phyloP scores from a whole-genome alignment of 2,329 filamentous ascomycete species.

The Xylariaceae sp. region DNA sequence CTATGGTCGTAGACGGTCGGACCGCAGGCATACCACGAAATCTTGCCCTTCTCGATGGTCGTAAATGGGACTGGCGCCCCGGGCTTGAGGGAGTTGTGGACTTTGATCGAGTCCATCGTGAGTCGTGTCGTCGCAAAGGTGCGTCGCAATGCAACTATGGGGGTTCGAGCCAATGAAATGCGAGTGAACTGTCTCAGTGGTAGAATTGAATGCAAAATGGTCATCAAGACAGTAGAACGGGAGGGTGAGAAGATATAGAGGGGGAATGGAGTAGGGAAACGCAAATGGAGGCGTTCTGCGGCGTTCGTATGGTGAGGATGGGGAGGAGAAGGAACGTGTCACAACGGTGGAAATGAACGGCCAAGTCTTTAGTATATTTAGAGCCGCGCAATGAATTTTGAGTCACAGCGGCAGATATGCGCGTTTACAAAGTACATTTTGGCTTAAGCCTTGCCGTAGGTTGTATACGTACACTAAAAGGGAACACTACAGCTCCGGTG shows the following conservation, averaged over 20 bases:
- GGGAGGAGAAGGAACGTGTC: constrained; percentile 9
- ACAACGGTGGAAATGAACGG: constrained; percentile 2
- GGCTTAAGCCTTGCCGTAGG: constrained; percentile 3
- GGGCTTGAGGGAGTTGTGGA: constrained; percentile 75
- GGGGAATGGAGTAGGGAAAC: not conserved
- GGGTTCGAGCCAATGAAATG: constrained; percentile 23
- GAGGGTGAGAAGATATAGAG: not conserved
- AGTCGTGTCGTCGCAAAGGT: constrained; percentile 35
- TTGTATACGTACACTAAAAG: too few relatives aligned
- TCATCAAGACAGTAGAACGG: constrained; percentile 13
- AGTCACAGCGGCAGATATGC: constrained; percentile 14
- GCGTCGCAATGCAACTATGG: constrained; percentile 26
- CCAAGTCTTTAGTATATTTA: not conserved
- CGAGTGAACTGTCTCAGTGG: constrained; percentile 28
- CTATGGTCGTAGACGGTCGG: constrained; percentile 76
- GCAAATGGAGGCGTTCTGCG: not conserved
- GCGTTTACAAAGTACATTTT: not conserved
- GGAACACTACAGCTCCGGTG: not conserved
- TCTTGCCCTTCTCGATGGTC: constrained; percentile 63
- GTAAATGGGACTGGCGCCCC: constrained; percentile 68
- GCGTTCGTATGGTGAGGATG: not conserved
- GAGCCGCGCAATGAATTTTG: constrained; percentile 13
- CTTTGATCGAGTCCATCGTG: constrained; percentile 55
- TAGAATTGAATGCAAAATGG: constrained; percentile 6
- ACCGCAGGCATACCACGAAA: constrained; percentile 86